A percentile compares a stretch with the other conserved stretches of the same genome.
Conservation (phyloP, 75 land plant species). For the Cunninghamia lanceolata region DNA sequence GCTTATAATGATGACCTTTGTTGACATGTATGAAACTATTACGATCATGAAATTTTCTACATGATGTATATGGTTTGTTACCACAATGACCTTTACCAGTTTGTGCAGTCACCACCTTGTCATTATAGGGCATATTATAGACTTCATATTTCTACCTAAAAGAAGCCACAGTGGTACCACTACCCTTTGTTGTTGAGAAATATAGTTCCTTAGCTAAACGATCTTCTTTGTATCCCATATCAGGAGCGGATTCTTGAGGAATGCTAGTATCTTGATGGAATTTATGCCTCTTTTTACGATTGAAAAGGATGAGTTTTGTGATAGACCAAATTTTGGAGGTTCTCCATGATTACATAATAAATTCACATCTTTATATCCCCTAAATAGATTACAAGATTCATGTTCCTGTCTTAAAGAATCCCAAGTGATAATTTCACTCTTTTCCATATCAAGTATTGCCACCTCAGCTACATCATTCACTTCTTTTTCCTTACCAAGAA, state of each 20-base stretch:
- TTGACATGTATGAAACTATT: not conserved
- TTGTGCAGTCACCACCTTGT: not conserved
- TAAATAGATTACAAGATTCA: not conserved
- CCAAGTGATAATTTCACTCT: not conserved
- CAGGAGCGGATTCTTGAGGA: not conserved
- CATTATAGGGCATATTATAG: not conserved
- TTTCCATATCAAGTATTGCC: not conserved
- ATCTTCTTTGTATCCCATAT: not conserved
- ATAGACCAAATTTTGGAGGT: not conserved
- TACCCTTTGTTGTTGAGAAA: not conserved
- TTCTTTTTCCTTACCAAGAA: not conserved
- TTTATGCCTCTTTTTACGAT: not conserved
- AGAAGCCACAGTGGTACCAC: not conserved
- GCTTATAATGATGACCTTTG: not conserved
- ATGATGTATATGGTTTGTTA: not conserved
- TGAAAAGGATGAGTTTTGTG: not conserved
- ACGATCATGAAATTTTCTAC: not conserved
- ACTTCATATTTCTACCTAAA: not conserved
- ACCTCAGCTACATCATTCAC: not conserved
- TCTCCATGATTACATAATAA: not conserved
- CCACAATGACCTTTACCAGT: not conserved
- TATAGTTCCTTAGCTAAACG: not conserved
- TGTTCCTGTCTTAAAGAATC: not conserved
- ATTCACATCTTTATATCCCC: not conserved
- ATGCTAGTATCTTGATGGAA: not conserved